phyloP scores from a whole-genome alignment of 2,329 filamentous ascomycete genomes.

The Xenoacremonium recifei region DNA sequence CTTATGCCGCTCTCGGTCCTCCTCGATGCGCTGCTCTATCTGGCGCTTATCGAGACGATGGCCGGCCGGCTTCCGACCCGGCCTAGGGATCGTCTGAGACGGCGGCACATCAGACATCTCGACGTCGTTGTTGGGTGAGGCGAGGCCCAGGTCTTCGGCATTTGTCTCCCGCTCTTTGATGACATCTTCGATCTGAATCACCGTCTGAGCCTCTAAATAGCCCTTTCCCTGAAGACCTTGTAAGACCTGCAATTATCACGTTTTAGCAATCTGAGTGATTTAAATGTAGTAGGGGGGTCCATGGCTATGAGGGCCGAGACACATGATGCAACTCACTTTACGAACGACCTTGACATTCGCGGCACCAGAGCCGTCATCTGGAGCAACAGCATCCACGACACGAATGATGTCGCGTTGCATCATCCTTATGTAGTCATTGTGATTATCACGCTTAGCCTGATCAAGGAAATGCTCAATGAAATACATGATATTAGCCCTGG shows the following conservation, averaged over 20 bases:
- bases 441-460: slow-evolving; percentile 71
- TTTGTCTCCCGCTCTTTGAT: slow-evolving; percentile 75
- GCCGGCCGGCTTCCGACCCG: slow-evolving; percentile 29
- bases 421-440: slow-evolving; percentile 85
- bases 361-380: slow-evolving; percentile 80
- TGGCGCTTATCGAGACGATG: slow-evolving; percentile 74
- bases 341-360: slow-evolving; percentile 93
- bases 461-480: slow-evolving; percentile 96
- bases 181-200: slow-evolving; percentile 77
- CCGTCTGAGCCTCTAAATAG: slow-evolving; percentile 72
- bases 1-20: slow-evolving; percentile 94
- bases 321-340: slow-evolving; percentile 55
- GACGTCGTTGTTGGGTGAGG: slow-evolving; percentile 47
- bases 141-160: slow-evolving; percentile 52
- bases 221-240: slow-evolving; percentile 67
- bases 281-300: not conserved
- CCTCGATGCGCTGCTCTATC: slow-evolving; percentile 94
- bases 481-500: slow-evolving; percentile 97
- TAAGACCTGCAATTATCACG: slow-evolving; percentile 56
- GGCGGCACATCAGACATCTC: slow-evolving; percentile 41
- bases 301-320: not conserved
- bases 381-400: slow-evolving; percentile 89
- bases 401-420: slow-evolving; percentile 90
- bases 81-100: slow-evolving; percentile 39
- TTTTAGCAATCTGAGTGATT: slow-evolving; percentile 13